Evolutionary conservation across 148 eudicot genomes (phyloP).

Genomic region (Fagopyrum esculentum): DNA sequence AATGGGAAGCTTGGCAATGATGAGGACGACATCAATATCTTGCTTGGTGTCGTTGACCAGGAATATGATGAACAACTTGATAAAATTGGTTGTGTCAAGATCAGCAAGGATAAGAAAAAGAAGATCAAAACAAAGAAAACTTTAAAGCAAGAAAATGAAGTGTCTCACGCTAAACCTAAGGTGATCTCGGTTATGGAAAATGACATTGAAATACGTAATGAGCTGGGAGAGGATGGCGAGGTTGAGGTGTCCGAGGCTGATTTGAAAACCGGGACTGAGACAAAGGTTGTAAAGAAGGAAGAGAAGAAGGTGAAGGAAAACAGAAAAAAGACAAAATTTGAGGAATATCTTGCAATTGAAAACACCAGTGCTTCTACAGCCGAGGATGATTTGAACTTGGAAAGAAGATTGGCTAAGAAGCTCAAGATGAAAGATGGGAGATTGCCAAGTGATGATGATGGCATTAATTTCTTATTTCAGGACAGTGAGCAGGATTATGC

Average conservation of each 20-base stretch:
- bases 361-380: conserved; percentile 26
- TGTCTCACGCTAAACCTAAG: neutral
- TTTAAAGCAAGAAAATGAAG: neutral
- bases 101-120: neutral
- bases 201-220: neutral
- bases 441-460: conserved; percentile 52
- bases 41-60: conserved; percentile 8
- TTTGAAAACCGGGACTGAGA: conserved; percentile 7
- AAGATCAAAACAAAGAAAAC: neutral
- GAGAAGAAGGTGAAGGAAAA: conserved; percentile 40
- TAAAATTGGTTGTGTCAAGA: neutral
- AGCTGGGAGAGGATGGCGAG: conserved; percentile 12
- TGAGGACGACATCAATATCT: neutral
- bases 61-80: neutral
- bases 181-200: neutral
- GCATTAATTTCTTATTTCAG: conserved; percentile 39
- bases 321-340: conserved; percentile 56
- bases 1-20: conserved; percentile 48
- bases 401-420: conserved; percentile 62
- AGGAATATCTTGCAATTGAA: conserved; percentile 53
- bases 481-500: conserved; percentile 37
- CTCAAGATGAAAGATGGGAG: conserved; percentile 69
- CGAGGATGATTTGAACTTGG: conserved; percentile 62
- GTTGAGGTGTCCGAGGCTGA: conserved; percentile 14
- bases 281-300: conserved; percentile 16